Conservation (phyloP, 2,329 filamentous ascomycete genomes). For the Ascochyta clinopodiicola region DNA sequence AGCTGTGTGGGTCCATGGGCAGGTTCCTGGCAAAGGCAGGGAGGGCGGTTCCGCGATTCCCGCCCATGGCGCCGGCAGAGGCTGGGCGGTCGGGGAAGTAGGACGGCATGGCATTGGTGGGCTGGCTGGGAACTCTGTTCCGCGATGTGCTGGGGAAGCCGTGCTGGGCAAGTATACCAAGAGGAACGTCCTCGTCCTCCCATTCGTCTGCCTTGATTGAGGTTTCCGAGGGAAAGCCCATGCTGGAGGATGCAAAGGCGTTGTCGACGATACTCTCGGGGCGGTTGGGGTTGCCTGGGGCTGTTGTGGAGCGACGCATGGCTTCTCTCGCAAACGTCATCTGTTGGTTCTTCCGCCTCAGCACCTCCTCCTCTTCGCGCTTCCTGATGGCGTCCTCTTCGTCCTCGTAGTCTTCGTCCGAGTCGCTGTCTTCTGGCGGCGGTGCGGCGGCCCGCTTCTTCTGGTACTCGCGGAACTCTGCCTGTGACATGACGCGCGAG, state of each 20-base stretch:
- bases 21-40: conserved; percentile 47
- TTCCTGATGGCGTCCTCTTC: conserved; percentile 46
- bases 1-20: conserved; percentile 43
- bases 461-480: conserved; percentile 43
- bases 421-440: conserved; percentile 35
- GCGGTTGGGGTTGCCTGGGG: conserved; percentile 25
- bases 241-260: conserved; percentile 20
- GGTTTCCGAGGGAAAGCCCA: conserved; percentile 45
- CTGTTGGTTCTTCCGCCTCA: conserved; percentile 43
- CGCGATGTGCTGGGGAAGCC: conserved; percentile 43
- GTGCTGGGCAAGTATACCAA: conserved; percentile 48
- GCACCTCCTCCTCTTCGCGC: conserved; percentile 42
- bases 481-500: conserved; percentile 43
- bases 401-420: conserved; percentile 47
- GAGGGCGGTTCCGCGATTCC: conserved; percentile 29
- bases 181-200: conserved; percentile 48
- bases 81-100: conserved; percentile 47
- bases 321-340: conserved; percentile 43
- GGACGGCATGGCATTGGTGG: conserved; percentile 41
- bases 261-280: conserved; percentile 27
- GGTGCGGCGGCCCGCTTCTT: conserved; percentile 34
- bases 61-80: conserved; percentile 37
- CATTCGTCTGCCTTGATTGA: conserved; percentile 47
- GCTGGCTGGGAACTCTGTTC: conserved; percentile 36
- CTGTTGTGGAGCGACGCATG: conserved; percentile 46